A percentile compares a stretch with the other conserved stretches of the same genome.
Evolutionary conservation across 176 grass and related monocot species (phyloP).

Genomic region (Oryza nivara): DNA sequence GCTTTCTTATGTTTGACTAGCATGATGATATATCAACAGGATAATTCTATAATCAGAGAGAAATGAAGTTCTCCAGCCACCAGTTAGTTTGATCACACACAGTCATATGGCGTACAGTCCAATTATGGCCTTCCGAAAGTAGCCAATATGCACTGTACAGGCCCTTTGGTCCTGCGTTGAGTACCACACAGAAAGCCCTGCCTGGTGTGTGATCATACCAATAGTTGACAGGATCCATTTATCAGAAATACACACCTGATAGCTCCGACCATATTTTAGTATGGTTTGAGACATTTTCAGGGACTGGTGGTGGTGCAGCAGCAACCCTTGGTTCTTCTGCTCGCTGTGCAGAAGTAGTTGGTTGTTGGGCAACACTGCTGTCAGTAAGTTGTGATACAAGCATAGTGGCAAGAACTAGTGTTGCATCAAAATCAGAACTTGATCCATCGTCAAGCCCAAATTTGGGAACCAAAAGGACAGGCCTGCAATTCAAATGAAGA

Average conservation of each 20-base stretch:
- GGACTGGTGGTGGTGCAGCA: constrained; percentile 48
- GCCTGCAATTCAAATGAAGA: constrained; percentile 51
- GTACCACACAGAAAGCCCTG: constrained; percentile 3
- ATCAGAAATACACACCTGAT: constrained; percentile 64
- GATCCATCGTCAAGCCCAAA: constrained; percentile 79
- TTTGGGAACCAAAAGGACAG: constrained; percentile 72
- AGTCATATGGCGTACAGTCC: constrained; percentile 30
- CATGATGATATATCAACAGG: constrained; percentile 35
- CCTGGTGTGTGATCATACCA: constrained; percentile 29
- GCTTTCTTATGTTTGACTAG: constrained; percentile 40
- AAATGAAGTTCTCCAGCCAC: constrained; percentile 20
- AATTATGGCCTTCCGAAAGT: constrained; percentile 25
- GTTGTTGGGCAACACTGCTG: constrained; percentile 42
- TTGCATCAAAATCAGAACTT: constrained; percentile 79
- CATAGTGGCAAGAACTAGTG: constrained; percentile 86
- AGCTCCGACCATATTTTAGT: constrained; percentile 98
- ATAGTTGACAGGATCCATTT: constrained; percentile 28
- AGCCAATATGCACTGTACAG: constrained; percentile 24
- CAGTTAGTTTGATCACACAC: constrained; percentile 35
- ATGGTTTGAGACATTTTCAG: constrained; percentile 69
- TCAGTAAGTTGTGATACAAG: constrained; percentile 74
- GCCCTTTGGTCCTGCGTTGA: constrained; percentile 1
- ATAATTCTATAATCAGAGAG: constrained; percentile 22
- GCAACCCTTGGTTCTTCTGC: constrained; percentile 53
- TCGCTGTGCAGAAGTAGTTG: constrained; percentile 48